Evolutionary conservation across 1,284 basidiomycete genomes (phyloP).

Genomic region (Sparassis latifolia): DNA sequence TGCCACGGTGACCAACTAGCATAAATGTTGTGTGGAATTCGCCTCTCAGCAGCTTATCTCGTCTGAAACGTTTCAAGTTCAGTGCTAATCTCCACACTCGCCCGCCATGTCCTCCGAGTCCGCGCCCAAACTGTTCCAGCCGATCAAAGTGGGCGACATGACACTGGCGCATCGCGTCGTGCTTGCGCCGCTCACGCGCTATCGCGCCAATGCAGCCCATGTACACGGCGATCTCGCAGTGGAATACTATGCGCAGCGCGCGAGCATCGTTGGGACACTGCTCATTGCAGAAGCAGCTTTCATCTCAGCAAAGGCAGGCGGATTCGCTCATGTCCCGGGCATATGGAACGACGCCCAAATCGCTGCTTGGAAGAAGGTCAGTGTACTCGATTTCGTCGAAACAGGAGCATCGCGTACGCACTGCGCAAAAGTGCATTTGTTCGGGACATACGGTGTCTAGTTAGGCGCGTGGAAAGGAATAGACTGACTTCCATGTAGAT

Average conservation of each 20-base stretch:
- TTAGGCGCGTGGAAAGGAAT: background rate
- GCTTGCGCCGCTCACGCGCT: constrained; percentile 41
- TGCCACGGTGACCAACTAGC: background rate
- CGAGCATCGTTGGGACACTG: constrained; percentile 35
- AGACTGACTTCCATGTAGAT: constrained; percentile 12
- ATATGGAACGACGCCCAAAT: constrained; percentile 42
- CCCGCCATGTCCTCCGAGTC: constrained; percentile 11
- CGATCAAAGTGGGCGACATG: constrained; percentile 34
- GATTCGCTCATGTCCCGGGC: constrained; percentile 32
- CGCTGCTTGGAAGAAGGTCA: constrained; percentile 39
- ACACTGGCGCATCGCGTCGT: constrained; percentile 39
- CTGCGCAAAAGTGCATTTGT: background rate
- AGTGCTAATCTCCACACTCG: background rate
- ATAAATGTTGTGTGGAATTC: background rate
- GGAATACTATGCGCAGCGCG: constrained; percentile 45
- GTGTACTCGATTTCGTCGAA: constrained; percentile 3
- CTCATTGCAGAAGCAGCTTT: constrained; percentile 43
- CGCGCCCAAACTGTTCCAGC: constrained; percentile 34
- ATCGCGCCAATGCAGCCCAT: constrained; percentile 25
- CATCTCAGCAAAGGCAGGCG: constrained; percentile 34
- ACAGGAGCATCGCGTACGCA: constrained; percentile 15
- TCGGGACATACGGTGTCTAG: background rate
- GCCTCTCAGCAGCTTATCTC: background rate
- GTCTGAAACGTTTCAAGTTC: background rate
- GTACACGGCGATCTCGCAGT: constrained; percentile 26